Percentiles rank a stretch among this genome's conserved stretches.
Evolutionary conservation across 768 basidiomycete genomes (phyloP).

Genomic region (Roridomyces roridus): DNA sequence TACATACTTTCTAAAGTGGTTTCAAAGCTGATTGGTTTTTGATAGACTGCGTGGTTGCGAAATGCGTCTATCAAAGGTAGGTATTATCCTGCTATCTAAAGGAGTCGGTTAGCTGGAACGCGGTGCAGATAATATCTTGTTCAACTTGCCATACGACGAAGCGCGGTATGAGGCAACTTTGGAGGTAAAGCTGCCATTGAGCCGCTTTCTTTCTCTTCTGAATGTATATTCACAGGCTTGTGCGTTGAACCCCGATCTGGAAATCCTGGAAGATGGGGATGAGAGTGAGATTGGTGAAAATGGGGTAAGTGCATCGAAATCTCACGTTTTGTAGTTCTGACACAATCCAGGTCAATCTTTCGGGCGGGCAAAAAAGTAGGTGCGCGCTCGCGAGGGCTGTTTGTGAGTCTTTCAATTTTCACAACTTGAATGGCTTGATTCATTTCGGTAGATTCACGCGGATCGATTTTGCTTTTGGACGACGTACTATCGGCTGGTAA

Average conservation of each 20-base stretch:
- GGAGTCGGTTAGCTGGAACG: slow-evolving; percentile 7
- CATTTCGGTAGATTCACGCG: too few species aligned
- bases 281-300: slow-evolving; percentile 88
- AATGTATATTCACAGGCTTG: slow-evolving; percentile 46
- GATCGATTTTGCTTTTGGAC: too few species aligned
- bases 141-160: slow-evolving; percentile 36
- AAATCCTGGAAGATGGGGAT: slow-evolving; percentile 89
- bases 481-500: too few species aligned
- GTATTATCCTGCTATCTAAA: background rate
- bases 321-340: background rate
- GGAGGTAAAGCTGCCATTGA: slow-evolving; percentile 17
- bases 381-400: too few species aligned
- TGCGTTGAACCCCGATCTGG: slow-evolving; percentile 74
- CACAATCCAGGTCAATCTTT: slow-evolving; percentile 41
- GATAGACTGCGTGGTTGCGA: slow-evolving; percentile 55
- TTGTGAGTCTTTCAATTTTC: too few species aligned
- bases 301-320: slow-evolving; percentile 55
- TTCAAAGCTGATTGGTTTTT: background rate
- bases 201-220: background rate
- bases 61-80: slow-evolving; percentile 56
- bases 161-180: slow-evolving; percentile 61
- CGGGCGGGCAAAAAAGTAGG: slow-evolving; percentile 29
- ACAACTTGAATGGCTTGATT: too few species aligned
- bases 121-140: slow-evolving; percentile 42
- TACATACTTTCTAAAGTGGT: background rate